Percentiles rank a stretch among this genome's conserved stretches.
Evolutionary conservation across 345 rosid species (phyloP).

Genomic region (Kandelia obovata): DNA sequence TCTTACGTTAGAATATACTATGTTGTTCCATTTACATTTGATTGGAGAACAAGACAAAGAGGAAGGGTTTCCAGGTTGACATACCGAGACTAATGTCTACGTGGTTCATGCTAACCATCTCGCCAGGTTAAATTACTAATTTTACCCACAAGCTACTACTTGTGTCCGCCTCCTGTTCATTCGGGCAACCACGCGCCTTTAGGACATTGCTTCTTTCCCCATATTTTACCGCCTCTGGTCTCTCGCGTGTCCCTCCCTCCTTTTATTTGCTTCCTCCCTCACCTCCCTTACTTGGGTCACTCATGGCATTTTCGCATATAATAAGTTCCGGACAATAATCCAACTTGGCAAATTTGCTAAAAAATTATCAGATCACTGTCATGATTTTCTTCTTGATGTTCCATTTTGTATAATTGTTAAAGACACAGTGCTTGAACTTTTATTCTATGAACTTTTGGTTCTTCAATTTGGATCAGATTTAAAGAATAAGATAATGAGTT

Average conservation of each 20-base stretch:
- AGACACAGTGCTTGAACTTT: not conserved
- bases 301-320: not conserved
- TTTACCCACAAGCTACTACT: not conserved
- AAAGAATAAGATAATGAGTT: not conserved
- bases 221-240: slow-evolving; percentile 12
- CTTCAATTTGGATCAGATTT: not conserved
- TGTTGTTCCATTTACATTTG: too few species aligned
- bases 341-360: not conserved
- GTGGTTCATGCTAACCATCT: too few species aligned
- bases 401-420: too few species aligned
- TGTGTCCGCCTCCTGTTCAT: not conserved
- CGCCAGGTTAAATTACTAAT: too few species aligned
- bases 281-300: not conserved
- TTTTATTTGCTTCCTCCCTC: not conserved
- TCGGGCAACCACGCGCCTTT: slow-evolving; percentile 33
- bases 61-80: too few species aligned
- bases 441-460: not conserved
- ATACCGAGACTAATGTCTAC: too few species aligned
- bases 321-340: not conserved
- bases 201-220: slow-evolving; percentile 3
- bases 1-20: too few species aligned
- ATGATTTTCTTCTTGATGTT: too few species aligned
- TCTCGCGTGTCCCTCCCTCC: slow-evolving; percentile 19
- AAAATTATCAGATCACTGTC: too few species aligned
- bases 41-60: too few species aligned